phyloP scores from a whole-genome alignment of 1,284 basidiomycete species.

The Melampsora americana region DNA sequence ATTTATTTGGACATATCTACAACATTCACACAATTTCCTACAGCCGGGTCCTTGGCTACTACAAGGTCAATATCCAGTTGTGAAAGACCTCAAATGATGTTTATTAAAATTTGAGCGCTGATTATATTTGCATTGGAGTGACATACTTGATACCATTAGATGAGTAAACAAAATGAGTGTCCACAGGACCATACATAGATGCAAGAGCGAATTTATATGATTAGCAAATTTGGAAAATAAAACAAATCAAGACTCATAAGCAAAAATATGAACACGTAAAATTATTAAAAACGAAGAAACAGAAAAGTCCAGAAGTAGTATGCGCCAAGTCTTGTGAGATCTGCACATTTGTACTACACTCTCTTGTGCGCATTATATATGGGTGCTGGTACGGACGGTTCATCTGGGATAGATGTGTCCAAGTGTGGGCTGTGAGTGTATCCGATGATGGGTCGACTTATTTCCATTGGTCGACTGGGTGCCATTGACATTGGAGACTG shows the following conservation, averaged over 20 bases:
- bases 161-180: no score
- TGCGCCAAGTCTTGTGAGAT: neutral
- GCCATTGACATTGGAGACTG: neutral
- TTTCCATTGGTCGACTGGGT: slow-evolving; percentile 34
- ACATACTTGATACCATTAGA: no score
- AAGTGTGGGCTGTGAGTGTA: slow-evolving; percentile 26
- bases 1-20: no score
- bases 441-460: slow-evolving; percentile 37
- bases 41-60: no score
- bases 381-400: neutral
- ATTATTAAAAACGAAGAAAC: neutral
- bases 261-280: neutral
- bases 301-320: neutral
- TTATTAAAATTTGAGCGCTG: no score
- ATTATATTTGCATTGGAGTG: no score
- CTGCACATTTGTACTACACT: neutral
- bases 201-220: no score
- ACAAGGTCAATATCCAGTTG: no score
- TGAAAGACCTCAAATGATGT: no score
- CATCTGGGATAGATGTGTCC: neutral
- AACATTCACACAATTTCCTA: no score
- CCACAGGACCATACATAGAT: no score
- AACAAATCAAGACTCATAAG: neutral
- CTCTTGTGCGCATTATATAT: neutral
- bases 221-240: neutral